phyloP scores from a whole-genome alignment of 179 eudicot genomes.

The Monotropa hypopitys region DNA sequence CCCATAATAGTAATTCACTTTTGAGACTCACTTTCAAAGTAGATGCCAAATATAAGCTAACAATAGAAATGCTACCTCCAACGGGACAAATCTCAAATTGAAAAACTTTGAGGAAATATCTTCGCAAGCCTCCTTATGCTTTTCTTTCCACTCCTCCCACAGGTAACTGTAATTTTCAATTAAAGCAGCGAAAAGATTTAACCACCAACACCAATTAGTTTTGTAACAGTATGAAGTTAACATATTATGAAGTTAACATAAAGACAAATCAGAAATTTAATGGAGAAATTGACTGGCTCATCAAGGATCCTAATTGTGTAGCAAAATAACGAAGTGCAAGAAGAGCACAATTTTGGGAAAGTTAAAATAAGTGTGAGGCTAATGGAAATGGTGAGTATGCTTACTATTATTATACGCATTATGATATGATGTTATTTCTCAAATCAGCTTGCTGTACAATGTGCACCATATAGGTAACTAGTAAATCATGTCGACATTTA shows the following conservation, averaged over 20 bases:
- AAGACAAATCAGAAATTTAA: background rate
- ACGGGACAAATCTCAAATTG: constrained; percentile 65
- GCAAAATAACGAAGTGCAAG: background rate
- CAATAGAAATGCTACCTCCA: constrained; percentile 45
- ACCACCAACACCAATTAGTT: background rate
- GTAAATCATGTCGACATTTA: too few species aligned
- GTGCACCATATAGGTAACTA: background rate
- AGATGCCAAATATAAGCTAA: background rate
- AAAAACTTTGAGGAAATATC: constrained; percentile 48
- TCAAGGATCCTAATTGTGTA: background rate
- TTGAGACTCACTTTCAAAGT: background rate
- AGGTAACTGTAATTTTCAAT: constrained; percentile 45
- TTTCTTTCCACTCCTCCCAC: constrained; percentile 96
- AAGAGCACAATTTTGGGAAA: background rate
- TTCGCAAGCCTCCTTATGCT: constrained; percentile 54
- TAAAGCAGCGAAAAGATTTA: background rate
- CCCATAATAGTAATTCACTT: background rate
- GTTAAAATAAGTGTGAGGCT: background rate
- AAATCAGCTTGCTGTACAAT: background rate
- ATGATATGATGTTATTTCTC: background rate
- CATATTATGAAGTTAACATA: too few species aligned
- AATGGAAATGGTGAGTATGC: background rate
- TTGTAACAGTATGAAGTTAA: background rate
- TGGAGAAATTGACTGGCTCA: background rate
- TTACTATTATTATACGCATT: background rate